Evolutionary conservation across 2,329 filamentous ascomycete species (phyloP).

Genomic region (Ophiostoma sp.): DNA sequence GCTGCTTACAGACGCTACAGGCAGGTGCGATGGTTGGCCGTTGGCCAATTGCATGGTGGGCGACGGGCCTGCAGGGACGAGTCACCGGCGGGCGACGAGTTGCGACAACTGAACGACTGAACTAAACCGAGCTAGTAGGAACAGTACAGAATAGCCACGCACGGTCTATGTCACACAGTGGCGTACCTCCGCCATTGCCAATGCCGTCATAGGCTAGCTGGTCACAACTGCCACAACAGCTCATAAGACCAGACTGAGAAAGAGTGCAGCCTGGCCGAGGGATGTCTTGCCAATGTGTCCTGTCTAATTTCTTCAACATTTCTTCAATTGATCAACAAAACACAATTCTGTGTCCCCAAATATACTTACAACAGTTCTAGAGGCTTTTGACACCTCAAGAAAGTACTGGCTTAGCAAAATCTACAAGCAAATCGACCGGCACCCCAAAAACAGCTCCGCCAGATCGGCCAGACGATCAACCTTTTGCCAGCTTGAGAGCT

Average conservation of each 20-base stretch:
- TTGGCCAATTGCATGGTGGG: conserved; percentile 6
- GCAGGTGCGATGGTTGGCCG: neutral
- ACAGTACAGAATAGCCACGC: conserved; percentile 3
- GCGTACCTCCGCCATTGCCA: neutral
- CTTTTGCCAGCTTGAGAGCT: no score
- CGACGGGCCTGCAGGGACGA: conserved; percentile 10
- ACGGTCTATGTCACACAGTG: neutral
- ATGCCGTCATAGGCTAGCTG: conserved; percentile 25
- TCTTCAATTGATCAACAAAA: neutral
- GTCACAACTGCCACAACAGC: conserved; percentile 14
- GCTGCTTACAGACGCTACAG: neutral
- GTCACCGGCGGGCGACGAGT: neutral
- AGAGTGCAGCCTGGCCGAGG: conserved; percentile 3
- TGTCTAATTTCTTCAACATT: neutral
- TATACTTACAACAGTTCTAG: neutral
- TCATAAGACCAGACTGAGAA: neutral
- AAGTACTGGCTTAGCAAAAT: neutral
- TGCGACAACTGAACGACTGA: neutral
- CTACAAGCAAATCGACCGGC: neutral
- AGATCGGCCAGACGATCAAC: neutral
- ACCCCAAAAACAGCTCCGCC: neutral
- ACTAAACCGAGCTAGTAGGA: no score
- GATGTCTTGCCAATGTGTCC: neutral
- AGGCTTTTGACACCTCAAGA: neutral
- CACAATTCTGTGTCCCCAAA: neutral